Conservation (phyloP, 73 alveolate species). For the Symbiodinium pilosum region DNA sequence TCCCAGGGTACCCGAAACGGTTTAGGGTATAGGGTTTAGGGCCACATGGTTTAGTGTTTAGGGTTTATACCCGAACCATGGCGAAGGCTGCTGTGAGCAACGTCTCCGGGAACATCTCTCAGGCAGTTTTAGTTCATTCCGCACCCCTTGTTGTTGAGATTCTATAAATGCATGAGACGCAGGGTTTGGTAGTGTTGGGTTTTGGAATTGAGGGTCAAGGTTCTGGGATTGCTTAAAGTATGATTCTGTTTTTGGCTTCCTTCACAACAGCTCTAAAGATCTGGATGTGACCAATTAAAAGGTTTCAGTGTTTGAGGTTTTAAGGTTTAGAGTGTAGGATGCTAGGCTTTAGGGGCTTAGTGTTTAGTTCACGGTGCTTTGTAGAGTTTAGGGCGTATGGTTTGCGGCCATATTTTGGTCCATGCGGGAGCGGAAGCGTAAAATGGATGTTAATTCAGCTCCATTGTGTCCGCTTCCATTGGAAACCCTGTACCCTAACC, state of each 20-base stretch:
- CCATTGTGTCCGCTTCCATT: too few species aligned
- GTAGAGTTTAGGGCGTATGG: background rate
- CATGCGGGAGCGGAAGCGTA: too few species aligned
- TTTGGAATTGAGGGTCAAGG: background rate
- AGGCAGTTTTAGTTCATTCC: too few species aligned
- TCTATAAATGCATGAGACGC: too few species aligned
- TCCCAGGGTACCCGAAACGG: too few species aligned
- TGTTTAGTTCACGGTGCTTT: background rate
- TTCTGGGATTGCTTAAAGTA: background rate
- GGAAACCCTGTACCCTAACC: too few species aligned
- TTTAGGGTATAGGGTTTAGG: too few species aligned
- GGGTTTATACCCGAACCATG: background rate
- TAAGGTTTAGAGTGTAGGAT: background rate
- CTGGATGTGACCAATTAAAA: background rate
- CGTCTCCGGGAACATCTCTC: background rate
- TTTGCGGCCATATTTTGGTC: too few species aligned
- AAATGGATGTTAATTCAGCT: too few species aligned
- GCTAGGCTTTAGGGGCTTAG: background rate
- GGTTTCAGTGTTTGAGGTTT: background rate
- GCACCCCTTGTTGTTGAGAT: too few species aligned
- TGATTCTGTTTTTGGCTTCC: background rate
- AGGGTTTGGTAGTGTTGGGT: background rate
- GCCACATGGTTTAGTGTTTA: too few species aligned
- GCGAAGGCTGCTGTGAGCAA: constrained; percentile 7
- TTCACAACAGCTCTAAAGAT: background rate